Base-by-base conservation (phyloP, 306 rosid species). In the Hippophae rhamnoides region DNA sequence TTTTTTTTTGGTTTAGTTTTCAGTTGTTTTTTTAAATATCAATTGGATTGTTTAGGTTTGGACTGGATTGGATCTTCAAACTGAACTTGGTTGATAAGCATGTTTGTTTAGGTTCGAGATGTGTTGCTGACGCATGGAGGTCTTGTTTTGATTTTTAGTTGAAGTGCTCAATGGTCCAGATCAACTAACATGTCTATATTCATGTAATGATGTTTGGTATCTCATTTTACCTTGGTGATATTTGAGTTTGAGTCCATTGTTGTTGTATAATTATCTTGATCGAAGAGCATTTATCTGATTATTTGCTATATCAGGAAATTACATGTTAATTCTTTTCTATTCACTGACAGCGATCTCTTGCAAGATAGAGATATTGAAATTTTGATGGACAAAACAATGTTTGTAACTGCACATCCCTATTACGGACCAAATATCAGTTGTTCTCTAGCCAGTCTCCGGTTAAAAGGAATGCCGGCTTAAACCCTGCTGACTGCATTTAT, bases 41-140 rank as follows among this genome's bases (percentile, higher is more conserved):
- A 55, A 50, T 61, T 66, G 53, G 54, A 54, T 70, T 48, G 42
- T 50, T 56, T 62, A 54, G 50, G 74, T 56, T 72, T 72, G 63
- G 61, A 77, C 38, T 31, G 38, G 38, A 31, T 81, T 81, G 83
- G 87, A 81, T 86, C 81, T 56, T 72, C 62, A 50, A 3, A 78
- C 65, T 18, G 65, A 46, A 62, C 42, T 68, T n/a, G 27, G 68
- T 27, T 23, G 25, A 42, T 9, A 56, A 60, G 52, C 55, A 52
- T 57, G 61, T 69, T 23, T 14, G 47, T 10, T 52, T 68, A 63
- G 66, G 57, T 65, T 69, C 27, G 68, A 62, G 48, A 63, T 43
- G 70, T 55, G 46, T 60, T 38, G 10, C 69, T 62, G 62, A 60
- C 69, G 13, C 54, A 47, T 72, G 41, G 49, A 31, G 45, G 50